phyloP scores from a whole-genome alignment of 352 stramenopile species.

The Globisporangium ultimum region DNA sequence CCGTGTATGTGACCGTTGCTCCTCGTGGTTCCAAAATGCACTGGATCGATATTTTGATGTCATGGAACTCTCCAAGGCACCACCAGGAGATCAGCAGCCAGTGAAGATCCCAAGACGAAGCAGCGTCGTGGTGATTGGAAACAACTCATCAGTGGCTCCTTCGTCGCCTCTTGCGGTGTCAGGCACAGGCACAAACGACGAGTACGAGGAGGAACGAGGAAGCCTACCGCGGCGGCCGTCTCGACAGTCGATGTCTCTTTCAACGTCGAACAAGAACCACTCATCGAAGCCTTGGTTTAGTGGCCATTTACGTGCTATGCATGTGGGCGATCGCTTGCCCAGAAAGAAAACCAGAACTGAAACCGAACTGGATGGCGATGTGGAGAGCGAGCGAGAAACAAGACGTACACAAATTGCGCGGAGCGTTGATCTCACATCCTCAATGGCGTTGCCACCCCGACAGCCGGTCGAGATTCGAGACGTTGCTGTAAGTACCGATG shows the following conservation, averaged over 20 bases:
- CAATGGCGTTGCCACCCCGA: background rate
- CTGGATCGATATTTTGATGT: slow-evolving; percentile 66
- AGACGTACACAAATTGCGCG: background rate
- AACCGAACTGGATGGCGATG: slow-evolving; percentile 8
- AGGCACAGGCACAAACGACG: slow-evolving; percentile 13
- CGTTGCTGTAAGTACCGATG: background rate
- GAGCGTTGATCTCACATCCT: background rate
- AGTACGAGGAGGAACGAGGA: slow-evolving; percentile 22
- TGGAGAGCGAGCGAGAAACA: slow-evolving; percentile 9
- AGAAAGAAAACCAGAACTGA: slow-evolving; percentile 47
- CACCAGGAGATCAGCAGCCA: slow-evolving; percentile 4
- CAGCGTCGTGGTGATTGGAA: slow-evolving; percentile 20
- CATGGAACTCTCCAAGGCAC: slow-evolving; percentile 34
- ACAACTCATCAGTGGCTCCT: slow-evolving; percentile 15
- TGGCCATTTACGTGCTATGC: slow-evolving; percentile 65
- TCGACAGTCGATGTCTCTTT: slow-evolving; percentile 23
- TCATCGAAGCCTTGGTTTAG: slow-evolving; percentile 56
- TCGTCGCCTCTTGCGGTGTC: slow-evolving; percentile 17
- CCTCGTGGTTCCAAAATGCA: slow-evolving; percentile 61
- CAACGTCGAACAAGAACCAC: slow-evolving; percentile 14
- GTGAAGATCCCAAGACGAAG: slow-evolving; percentile 13
- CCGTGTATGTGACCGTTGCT: slow-evolving; percentile 58
- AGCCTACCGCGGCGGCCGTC: slow-evolving; percentile 20
- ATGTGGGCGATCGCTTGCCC: slow-evolving; percentile 56
- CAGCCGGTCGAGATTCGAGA: background rate